These are phyloP conservation scores for Thecaphora thlaspeos DNA, from an alignment of 1,284 basidiomycete genomes.

Conservation along the genomic window DNA sequence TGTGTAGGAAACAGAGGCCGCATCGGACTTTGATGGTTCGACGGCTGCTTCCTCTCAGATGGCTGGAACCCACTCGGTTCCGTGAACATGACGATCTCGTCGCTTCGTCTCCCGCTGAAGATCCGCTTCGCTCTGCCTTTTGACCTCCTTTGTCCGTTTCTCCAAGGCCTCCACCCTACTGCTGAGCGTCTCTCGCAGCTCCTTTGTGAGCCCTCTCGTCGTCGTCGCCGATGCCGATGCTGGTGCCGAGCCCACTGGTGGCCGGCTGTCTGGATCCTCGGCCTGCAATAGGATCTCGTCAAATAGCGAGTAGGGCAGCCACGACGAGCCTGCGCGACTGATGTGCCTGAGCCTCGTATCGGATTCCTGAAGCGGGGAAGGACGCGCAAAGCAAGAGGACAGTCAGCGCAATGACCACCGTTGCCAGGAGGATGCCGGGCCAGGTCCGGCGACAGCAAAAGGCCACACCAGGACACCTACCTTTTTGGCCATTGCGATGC, in stretches of 20 bases:
- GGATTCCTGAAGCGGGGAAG: slow-evolving; percentile 61
- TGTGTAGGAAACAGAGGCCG: no score
- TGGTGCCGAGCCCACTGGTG: slow-evolving; percentile 4
- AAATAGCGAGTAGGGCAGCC: slow-evolving; percentile 80
- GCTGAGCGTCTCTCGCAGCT: slow-evolving; percentile 57
- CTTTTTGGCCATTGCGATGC: slow-evolving; percentile 69
- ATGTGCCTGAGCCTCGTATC: slow-evolving; percentile 64
- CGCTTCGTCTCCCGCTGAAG: not conserved
- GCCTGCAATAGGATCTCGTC: slow-evolving; percentile 78
- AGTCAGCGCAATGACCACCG: no score
- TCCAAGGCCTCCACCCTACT: not conserved
- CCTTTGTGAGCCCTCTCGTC: slow-evolving; percentile 50
- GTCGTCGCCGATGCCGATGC: slow-evolving; percentile 9
- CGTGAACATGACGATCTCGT: not conserved
- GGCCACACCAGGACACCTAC: slow-evolving; percentile 58
- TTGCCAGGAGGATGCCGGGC: no score
- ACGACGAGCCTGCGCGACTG: slow-evolving; percentile 66
- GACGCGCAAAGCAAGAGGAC: not conserved
- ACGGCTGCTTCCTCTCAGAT: no score
- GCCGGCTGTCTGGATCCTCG: slow-evolving; percentile 55
- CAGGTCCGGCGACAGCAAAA: no score
- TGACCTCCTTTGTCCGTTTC: slow-evolving; percentile 1
- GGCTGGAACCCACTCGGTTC: not conserved
- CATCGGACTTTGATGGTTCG: no score
- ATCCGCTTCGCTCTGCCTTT: slow-evolving; percentile 1